Evolutionary conservation across 2,329 filamentous ascomycete genomes (phyloP).

Genomic region (Chrysosphaeria jannelii): DNA sequence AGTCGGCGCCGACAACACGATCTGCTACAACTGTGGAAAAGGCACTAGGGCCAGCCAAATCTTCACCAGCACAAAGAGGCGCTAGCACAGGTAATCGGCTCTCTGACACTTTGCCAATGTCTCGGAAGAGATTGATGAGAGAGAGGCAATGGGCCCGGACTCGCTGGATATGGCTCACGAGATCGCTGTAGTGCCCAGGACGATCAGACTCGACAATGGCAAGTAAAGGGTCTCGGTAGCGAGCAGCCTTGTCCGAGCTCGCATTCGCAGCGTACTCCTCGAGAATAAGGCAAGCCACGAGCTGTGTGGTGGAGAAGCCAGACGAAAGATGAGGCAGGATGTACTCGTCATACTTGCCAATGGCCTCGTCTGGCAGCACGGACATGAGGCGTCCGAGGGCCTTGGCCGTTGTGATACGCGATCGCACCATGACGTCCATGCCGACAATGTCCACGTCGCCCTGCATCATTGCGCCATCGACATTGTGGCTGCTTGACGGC

Average conservation of each 20-base stretch:
- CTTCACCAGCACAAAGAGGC: slow-evolving; percentile 77
- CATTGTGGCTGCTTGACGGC: slow-evolving; percentile 54
- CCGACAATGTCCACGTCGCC: slow-evolving; percentile 90
- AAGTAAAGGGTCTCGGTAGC: slow-evolving; percentile 35
- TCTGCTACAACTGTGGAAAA: slow-evolving; percentile 76
- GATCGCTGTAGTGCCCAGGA: slow-evolving; percentile 59
- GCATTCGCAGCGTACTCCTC: slow-evolving; percentile 58
- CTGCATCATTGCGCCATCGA: slow-evolving; percentile 93
- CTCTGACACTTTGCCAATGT: slow-evolving; percentile 55
- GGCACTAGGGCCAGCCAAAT: slow-evolving; percentile 69
- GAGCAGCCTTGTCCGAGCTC: slow-evolving; percentile 17
- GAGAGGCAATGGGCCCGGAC: slow-evolving; percentile 78
- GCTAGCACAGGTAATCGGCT: slow-evolving; percentile 52
- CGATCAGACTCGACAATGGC: slow-evolving; percentile 56
- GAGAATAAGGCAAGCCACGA: slow-evolving; percentile 54
- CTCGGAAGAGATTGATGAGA: slow-evolving; percentile 68
- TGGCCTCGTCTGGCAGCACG: slow-evolving; percentile 28
- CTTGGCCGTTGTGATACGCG: slow-evolving; percentile 58
- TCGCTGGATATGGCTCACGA: slow-evolving; percentile 70
- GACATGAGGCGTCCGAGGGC: slow-evolving; percentile 69
- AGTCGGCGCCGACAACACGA: slow-evolving; percentile 62
- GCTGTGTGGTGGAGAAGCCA: slow-evolving; percentile 56
- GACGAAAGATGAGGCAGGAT: slow-evolving; percentile 39
- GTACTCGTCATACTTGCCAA: slow-evolving; percentile 31
- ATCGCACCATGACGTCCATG: slow-evolving; percentile 62